These are phyloP conservation scores for Castanea crenata DNA, from an alignment of 306 rosid species.

Conservation along the genomic window DNA sequence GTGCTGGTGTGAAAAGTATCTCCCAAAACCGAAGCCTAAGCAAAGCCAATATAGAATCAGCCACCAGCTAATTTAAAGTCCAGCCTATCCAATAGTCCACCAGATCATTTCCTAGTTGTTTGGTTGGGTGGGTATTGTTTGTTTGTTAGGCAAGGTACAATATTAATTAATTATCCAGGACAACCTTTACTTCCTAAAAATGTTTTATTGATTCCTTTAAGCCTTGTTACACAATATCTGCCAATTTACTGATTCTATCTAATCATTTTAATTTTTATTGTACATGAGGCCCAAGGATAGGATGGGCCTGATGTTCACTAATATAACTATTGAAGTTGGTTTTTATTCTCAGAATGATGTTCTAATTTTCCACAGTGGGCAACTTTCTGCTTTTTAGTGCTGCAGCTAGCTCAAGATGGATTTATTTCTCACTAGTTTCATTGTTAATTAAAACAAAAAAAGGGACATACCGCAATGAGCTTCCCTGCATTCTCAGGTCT, in stretches of 20 bases:
- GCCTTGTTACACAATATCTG: background rate
- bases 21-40: background rate
- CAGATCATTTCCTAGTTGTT: too few relatives aligned
- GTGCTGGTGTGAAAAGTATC: background rate
- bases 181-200: background rate
- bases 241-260: background rate
- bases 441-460: conserved; percentile 2
- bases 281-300: too few relatives aligned
- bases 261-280: background rate
- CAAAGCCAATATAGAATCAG: background rate
- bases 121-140: too few relatives aligned
- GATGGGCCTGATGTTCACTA: too few relatives aligned
- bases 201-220: background rate
- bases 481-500: conserved; percentile 95
- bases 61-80: background rate
- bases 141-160: background rate
- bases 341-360: background rate
- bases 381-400: background rate
- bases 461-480: conserved; percentile 69
- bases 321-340: background rate
- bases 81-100: background rate
- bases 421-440: background rate
- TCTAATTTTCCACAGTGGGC: background rate
- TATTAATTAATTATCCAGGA: background rate
- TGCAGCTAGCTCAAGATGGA: background rate